phyloP scores from a whole-genome alignment of 2,329 filamentous ascomycete genomes.

The Aspergillus sergii region DNA sequence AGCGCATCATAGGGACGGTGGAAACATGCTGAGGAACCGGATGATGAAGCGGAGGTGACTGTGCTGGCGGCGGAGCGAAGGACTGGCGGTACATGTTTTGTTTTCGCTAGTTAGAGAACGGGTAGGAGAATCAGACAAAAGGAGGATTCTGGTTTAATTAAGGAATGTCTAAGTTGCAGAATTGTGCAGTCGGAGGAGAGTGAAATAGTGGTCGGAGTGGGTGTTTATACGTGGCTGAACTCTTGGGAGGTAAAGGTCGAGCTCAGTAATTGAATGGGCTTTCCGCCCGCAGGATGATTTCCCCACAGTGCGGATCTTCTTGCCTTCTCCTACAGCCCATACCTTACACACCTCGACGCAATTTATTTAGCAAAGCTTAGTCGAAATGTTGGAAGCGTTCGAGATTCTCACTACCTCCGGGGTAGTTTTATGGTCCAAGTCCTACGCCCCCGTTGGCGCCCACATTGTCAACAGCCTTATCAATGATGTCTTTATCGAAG shows the following conservation, averaged over 20 bases:
- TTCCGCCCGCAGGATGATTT: constrained; percentile 23
- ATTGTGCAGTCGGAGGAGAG: neutral
- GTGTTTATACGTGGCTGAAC: constrained; percentile 40
- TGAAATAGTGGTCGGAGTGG: constrained; percentile 14
- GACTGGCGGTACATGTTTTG: constrained; percentile 77
- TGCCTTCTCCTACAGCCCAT: constrained; percentile 8
- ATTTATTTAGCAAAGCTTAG: constrained; percentile 1
- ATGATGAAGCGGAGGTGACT: constrained; percentile 91
- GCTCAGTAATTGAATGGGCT: constrained; percentile 9
- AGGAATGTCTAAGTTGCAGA: constrained; percentile 2
- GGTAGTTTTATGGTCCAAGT: constrained; percentile 94
- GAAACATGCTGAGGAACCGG: constrained; percentile 98
- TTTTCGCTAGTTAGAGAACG: constrained; percentile 4
- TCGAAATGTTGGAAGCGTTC: constrained; percentile 86
- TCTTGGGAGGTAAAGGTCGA: constrained; percentile 20
- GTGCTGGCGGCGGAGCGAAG: constrained; percentile 73
- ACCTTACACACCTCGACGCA: constrained; percentile 3
- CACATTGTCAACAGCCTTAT: constrained; percentile 93
- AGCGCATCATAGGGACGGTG: constrained; percentile 94
- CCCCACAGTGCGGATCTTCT: constrained; percentile 19
- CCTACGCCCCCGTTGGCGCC: constrained; percentile 76
- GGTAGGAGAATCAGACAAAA: constrained; percentile 15
- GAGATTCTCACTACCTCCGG: constrained; percentile 95
- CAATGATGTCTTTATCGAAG: constrained; percentile 95
- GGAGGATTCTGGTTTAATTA: constrained; percentile 9